These are phyloP conservation scores for Lentinula sp. DNA, from an alignment of 768 basidiomycete species.

Conservation along the genomic window DNA sequence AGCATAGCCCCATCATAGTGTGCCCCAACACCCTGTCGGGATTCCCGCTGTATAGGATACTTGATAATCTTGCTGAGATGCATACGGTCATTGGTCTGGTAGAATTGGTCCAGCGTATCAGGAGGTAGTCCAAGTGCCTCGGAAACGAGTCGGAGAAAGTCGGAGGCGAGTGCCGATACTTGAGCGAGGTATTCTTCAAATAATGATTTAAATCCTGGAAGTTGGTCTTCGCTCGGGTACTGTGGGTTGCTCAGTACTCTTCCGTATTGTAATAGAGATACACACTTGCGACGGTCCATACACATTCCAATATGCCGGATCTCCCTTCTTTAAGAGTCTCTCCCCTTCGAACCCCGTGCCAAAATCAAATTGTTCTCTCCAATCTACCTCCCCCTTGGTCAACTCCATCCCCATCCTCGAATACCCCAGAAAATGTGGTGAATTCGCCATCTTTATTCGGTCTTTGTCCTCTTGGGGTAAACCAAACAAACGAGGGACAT, in stretches of 20 bases:
- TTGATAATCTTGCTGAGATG: constrained; percentile 32
- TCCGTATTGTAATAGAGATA: background rate
- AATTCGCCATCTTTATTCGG: constrained; percentile 36
- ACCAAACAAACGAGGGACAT: constrained; percentile 42
- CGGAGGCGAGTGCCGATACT: constrained; percentile 36
- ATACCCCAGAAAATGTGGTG: constrained; percentile 51
- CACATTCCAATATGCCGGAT: constrained; percentile 39
- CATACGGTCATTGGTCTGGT: constrained; percentile 37
- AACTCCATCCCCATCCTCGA: constrained; percentile 42
- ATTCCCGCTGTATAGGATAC: constrained; percentile 35
- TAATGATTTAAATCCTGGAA: constrained; percentile 44
- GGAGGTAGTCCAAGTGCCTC: constrained; percentile 42
- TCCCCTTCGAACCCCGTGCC: constrained; percentile 34
- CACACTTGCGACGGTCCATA: constrained; percentile 50
- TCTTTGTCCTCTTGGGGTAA: constrained; percentile 29
- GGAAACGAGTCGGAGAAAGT: constrained; percentile 36
- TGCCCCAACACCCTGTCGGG: constrained; percentile 9
- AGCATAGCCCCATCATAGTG: constrained; percentile 5
- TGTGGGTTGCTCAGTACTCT: background rate
- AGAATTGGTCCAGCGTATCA: constrained; percentile 37
- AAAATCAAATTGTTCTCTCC: constrained; percentile 52
- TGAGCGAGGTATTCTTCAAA: constrained; percentile 35
- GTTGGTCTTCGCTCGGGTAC: constrained; percentile 4
- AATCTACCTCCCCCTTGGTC: constrained; percentile 43
- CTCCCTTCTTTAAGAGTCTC: constrained; percentile 33